A percentile compares a stretch with the other conserved stretches of the same genome.
Conservation (phyloP, 495 filamentous ascomycete genomes). For the Podospora sp. region DNA sequence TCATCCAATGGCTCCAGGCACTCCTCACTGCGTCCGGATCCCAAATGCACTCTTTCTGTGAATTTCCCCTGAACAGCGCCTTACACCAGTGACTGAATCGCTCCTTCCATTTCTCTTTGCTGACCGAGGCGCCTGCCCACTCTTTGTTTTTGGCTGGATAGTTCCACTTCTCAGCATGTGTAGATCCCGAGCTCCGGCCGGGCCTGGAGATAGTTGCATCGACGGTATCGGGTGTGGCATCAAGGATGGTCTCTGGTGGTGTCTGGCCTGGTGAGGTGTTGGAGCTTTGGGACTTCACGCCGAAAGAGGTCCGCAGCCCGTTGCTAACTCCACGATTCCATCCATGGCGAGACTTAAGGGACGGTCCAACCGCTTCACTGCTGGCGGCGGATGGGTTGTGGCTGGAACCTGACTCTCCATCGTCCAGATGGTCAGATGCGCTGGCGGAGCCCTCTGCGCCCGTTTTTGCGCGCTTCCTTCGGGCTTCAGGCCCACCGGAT, state of each 20-base stretch:
- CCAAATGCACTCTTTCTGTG: slow-evolving; percentile 12
- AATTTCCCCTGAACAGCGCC: slow-evolving; percentile 26
- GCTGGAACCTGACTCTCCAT: slow-evolving; percentile 40
- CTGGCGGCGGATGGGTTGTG: slow-evolving; percentile 12
- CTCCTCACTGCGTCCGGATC: slow-evolving; percentile 20
- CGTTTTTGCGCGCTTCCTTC: not conserved
- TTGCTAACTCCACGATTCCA: slow-evolving; percentile 45
- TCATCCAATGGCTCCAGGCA: slow-evolving; percentile 33
- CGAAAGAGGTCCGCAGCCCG: slow-evolving; percentile 37
- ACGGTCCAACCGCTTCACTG: not conserved
- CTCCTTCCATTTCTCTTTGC: too few species aligned
- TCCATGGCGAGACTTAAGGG: slow-evolving; percentile 23
- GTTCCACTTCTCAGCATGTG: too few species aligned
- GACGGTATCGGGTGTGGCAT: not conserved
- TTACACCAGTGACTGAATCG: slow-evolving; percentile 26
- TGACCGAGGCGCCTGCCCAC: too few species aligned
- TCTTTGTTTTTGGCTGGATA: too few species aligned
- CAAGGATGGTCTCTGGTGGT: slow-evolving; percentile 13
- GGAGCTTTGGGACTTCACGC: slow-evolving; percentile 15
- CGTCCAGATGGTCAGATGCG: slow-evolving; percentile 25
- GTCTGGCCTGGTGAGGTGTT: slow-evolving; percentile 10
- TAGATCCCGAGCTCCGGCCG: not conserved
- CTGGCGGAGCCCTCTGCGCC: not conserved
- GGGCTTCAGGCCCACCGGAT: not conserved
- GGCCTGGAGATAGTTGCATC: not conserved